Evolutionary conservation across 176 grass and related monocot species (phyloP).

Genomic region (Dactylis glomerata): DNA sequence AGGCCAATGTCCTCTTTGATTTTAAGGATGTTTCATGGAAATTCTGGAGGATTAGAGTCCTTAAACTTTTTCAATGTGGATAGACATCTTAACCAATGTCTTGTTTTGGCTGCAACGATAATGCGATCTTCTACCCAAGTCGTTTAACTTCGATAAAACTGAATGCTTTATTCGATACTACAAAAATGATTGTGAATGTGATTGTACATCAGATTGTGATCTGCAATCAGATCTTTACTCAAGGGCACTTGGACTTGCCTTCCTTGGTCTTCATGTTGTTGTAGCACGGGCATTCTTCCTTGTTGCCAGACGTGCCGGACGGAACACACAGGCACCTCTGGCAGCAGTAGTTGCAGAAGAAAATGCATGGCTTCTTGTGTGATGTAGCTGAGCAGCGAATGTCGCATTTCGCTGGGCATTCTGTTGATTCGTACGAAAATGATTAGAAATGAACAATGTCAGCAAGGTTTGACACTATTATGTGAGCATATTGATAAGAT

Average conservation of each 20-base stretch:
- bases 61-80: no score
- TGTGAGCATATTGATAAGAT: no score
- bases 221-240: neutral
- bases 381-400: conserved; percentile 32
- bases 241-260: conserved; percentile 40
- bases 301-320: conserved; percentile 33
- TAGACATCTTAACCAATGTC: neutral
- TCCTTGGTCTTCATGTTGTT: conserved; percentile 37
- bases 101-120: neutral
- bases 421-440: neutral
- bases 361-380: conserved; percentile 26
- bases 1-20: no score
- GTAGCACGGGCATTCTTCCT: conserved; percentile 45
- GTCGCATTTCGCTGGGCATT: conserved; percentile 31
- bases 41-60: no score
- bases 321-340: conserved; percentile 37
- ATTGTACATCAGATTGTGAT: neutral
- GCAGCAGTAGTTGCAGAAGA: conserved; percentile 48
- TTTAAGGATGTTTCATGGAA: no score
- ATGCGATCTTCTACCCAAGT: neutral
- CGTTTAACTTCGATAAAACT: neutral
- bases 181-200: neutral
- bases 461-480: no score
- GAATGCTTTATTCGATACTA: neutral
- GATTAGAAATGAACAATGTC: no score